Conservation (phyloP, 2,329 filamentous ascomycete genomes). For the Bisporella sp. region DNA sequence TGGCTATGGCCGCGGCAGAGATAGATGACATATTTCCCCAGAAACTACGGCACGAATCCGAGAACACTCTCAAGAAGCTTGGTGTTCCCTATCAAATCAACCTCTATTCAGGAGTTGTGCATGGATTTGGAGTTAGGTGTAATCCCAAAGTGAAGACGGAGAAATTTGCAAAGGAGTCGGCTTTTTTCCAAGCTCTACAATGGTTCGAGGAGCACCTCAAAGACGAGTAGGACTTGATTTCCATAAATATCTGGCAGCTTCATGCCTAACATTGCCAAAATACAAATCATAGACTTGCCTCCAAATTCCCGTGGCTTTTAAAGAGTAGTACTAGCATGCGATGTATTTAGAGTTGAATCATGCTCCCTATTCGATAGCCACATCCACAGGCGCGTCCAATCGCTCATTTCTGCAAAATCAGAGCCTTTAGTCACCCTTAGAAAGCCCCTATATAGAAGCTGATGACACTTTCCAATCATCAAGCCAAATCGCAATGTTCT, state of each 20-base stretch:
- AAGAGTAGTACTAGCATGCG: background rate
- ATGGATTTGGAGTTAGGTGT: conserved; percentile 65
- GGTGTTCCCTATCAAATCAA: conserved; percentile 56
- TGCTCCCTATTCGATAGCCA: background rate
- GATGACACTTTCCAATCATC: background rate
- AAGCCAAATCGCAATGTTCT: background rate
- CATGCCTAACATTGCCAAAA: background rate
- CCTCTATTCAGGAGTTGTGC: conserved; percentile 60
- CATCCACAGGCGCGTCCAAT: background rate
- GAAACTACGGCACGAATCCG: conserved; percentile 44
- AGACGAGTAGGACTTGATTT: background rate
- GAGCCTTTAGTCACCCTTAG: background rate
- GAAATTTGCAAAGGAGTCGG: conserved; percentile 69
- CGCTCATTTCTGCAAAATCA: background rate
- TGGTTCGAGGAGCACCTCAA: conserved; percentile 59
- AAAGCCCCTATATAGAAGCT: background rate
- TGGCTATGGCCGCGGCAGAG: conserved; percentile 59
- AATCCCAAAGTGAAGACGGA: conserved; percentile 48
- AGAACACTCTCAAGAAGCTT: background rate
- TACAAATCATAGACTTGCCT: background rate
- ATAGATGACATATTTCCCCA: conserved; percentile 54
- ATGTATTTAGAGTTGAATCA: background rate
- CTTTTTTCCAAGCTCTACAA: conserved; percentile 64
- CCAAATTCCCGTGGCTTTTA: background rate
- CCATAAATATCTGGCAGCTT: background rate